These are phyloP conservation scores for Letharia columbiana DNA, from an alignment of 495 filamentous ascomycete genomes.

Conservation along the genomic window DNA sequence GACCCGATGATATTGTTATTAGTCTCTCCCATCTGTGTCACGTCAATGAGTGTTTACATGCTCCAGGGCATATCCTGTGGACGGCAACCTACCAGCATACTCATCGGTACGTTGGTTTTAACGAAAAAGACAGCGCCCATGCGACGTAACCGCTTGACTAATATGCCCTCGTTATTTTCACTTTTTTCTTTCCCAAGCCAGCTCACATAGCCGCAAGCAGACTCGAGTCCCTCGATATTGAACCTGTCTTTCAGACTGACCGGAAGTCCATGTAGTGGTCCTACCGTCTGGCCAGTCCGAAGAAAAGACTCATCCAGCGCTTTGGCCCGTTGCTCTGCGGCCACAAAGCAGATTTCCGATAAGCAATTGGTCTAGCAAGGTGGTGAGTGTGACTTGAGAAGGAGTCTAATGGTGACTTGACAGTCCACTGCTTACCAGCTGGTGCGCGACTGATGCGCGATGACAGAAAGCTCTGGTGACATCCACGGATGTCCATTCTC, in stretches of 20 bases:
- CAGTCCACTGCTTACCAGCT: constrained; percentile 27
- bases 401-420: background rate
- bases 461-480: constrained; percentile 40
- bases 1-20: constrained; percentile 46
- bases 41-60: background rate
- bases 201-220: constrained; percentile 31
- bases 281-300: constrained; percentile 22
- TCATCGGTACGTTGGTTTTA: constrained; percentile 34
- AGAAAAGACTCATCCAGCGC: constrained; percentile 26
- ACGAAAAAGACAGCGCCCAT: constrained; percentile 30
- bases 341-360: constrained; percentile 20
- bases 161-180: constrained; percentile 20
- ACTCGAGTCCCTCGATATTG: constrained; percentile 20
- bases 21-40: constrained; percentile 27
- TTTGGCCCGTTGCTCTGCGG: constrained; percentile 13
- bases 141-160: constrained; percentile 18
- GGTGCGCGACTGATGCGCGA: constrained; percentile 38
- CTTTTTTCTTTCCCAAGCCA: constrained; percentile 28
- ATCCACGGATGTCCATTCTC: constrained; percentile 28
- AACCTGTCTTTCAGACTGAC: constrained; percentile 29
- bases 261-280: constrained; percentile 28
- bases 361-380: constrained; percentile 21
- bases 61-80: background rate
- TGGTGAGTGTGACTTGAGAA: background rate
- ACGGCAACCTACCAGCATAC: constrained; percentile 13